Percentiles rank a stretch among this genome's conserved stretches.
These are phyloP conservation scores for Aurantiochytrium sp. DNA, from an alignment of 108 stramenopile species.

Conservation along the genomic window DNA sequence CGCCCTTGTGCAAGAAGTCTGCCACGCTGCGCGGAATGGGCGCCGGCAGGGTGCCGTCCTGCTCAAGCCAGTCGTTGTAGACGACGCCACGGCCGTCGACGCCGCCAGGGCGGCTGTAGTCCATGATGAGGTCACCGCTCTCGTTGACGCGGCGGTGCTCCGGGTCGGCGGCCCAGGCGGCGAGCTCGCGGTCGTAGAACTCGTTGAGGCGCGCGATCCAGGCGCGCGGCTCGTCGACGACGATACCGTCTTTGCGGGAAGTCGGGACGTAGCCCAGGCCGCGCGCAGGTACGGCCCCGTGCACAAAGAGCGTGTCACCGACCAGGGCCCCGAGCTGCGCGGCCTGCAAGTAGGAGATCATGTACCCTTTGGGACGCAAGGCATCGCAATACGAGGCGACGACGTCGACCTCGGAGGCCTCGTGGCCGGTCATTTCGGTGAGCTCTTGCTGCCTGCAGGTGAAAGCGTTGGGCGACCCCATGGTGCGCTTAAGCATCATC, in stretches of 20 bases:
- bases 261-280: conserved; percentile 5
- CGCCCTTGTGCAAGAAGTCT: background rate
- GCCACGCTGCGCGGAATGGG: background rate
- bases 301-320: conserved; percentile 5
- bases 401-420: background rate
- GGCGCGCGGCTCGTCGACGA: background rate
- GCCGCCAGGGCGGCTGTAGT: background rate
- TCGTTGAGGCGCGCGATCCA: background rate
- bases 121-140: background rate
- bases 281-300: background rate
- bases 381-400: background rate
- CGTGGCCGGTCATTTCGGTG: background rate
- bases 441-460: background rate
- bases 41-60: background rate
- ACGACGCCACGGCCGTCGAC: background rate
- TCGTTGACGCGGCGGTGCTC: background rate
- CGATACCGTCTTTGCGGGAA: background rate
- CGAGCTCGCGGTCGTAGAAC: background rate
- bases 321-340: background rate
- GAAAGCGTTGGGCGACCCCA: conserved; percentile 19
- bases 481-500: background rate
- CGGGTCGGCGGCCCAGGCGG: background rate
- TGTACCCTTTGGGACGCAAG: background rate
- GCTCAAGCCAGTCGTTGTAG: background rate
- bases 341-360: background rate